phyloP scores from a whole-genome alignment of 192 early-diverging fungal genomes.

The Coemansia asiatica region DNA sequence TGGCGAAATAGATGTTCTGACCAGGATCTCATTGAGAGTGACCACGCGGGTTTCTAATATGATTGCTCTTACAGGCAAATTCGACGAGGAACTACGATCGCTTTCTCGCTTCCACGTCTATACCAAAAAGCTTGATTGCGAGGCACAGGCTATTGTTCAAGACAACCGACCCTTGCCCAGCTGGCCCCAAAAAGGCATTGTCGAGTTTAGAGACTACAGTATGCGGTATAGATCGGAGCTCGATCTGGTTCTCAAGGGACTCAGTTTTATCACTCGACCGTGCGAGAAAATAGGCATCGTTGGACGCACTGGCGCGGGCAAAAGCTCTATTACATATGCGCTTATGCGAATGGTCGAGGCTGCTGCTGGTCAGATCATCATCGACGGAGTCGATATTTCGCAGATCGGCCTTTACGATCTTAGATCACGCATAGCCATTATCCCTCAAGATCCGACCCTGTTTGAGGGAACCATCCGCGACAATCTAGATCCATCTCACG shows the following conservation, averaged over 20 bases:
- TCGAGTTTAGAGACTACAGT: slow-evolving; percentile 72
- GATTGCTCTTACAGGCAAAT: not conserved
- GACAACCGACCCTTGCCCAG: slow-evolving; percentile 53
- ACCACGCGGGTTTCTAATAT: not conserved
- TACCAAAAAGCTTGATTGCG: slow-evolving; percentile 5
- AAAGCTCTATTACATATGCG: slow-evolving; percentile 58
- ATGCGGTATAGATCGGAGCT: slow-evolving; percentile 76
- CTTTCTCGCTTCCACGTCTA: slow-evolving; percentile 1
- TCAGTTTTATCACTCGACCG: slow-evolving; percentile 26
- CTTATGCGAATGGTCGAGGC: slow-evolving; percentile 67
- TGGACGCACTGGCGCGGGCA: slow-evolving; percentile 68
- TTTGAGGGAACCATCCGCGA: slow-evolving; percentile 63
- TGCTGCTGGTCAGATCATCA: slow-evolving; percentile 58
- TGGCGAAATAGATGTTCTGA: slow-evolving; percentile 5
- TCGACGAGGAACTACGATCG: not conserved
- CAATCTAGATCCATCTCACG: slow-evolving; percentile 52
- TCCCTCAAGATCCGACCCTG: slow-evolving; percentile 80
- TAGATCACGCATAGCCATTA: slow-evolving; percentile 66
- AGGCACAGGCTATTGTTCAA: slow-evolving; percentile 13
- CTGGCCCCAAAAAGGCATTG: slow-evolving; percentile 72
- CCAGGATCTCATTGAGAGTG: not conserved
- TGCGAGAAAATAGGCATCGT: slow-evolving; percentile 23
- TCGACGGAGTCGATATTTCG: slow-evolving; percentile 64
- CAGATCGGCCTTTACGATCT: slow-evolving; percentile 49
- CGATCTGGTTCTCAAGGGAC: slow-evolving; percentile 68